Conservation (phyloP, 257 asterid genomes). For the Coffea canephora region DNA sequence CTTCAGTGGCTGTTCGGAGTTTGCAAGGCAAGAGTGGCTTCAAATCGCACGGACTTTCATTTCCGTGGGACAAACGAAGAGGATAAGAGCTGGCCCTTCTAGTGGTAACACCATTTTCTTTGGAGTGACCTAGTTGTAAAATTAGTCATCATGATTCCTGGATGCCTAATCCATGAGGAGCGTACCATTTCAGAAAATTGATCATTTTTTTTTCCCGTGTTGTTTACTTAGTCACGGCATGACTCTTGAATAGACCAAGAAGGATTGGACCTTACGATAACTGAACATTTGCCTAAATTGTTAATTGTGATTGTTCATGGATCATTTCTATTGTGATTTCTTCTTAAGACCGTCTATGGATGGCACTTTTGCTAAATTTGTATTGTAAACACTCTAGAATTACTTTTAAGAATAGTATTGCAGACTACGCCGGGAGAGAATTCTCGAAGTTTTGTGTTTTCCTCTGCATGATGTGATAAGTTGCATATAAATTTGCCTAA, state of each 20-base stretch:
- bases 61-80: neutral
- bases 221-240: neutral
- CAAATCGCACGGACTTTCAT: neutral
- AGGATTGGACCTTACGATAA: neutral
- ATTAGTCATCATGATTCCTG: conserved; percentile 1
- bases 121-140: neutral
- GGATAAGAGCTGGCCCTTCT: neutral
- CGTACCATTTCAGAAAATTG: neutral
- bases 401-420: too few species aligned
- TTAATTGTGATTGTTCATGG: neutral
- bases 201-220: neutral
- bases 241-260: too few species aligned
- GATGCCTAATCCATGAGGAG: neutral
- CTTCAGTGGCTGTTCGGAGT: neutral
- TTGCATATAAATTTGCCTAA: too few species aligned
- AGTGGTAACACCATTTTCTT: neutral
- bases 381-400: too few species aligned
- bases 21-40: neutral
- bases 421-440: too few species aligned
- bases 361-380: too few species aligned
- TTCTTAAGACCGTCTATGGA: neutral
- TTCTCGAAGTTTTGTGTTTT: too few species aligned
- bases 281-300: neutral
- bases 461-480: too few species aligned
- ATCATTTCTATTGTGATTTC: too few species aligned